Evolutionary conservation across 306 rosid species (phyloP), one percentile per base, ranked within the genome.

Genomic region (Senna tora): DNA sequence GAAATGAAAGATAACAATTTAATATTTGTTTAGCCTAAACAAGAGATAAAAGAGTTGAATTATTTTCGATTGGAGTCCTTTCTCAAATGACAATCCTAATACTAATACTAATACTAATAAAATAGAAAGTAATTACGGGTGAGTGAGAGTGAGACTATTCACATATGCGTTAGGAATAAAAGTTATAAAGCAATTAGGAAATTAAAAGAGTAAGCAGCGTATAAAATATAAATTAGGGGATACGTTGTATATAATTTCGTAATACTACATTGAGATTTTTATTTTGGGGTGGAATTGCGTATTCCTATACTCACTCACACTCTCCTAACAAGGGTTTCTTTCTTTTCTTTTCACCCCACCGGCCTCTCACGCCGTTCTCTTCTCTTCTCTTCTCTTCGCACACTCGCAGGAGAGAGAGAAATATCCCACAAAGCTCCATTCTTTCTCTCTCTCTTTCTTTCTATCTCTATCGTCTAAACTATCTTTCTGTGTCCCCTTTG

Each of bases 351-450:
- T 15, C 36, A 25, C 28, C 50, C 20, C 20, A 69, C 62, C 83
- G 65, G 75, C 39, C 79, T 7, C n/a, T 7, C n/a, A 14, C 17
- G 32, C 22, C 49, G 59, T 52, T 36, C 42, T 19, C 47, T 70
- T 66, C 39, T 33, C 38, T 33, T 41, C 53, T 38, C 59, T 56
- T 61, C 87, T 75, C 79, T 78, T 65, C 64, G 55, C 81, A 58
- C 57, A 12, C 67, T 61, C 52, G 61, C 79, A 13, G 80, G 67
- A 65, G 84, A 83, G 87, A 83, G 87, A 83, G 84, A 76, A 75
- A 72, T 63, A 17, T 32, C 43, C 45, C 39, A 36, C 39, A 36
- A 6, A 17, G 30, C 67, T 19, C 47, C 28, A 8, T 9, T 15
- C 45, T 12, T 22, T 15, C 65, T 7, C 57, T 36, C 15, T 9